Evolutionary conservation across 805 yeast genomes (phyloP).

Genomic region (Schwanniomyces vanrijiae): DNA sequence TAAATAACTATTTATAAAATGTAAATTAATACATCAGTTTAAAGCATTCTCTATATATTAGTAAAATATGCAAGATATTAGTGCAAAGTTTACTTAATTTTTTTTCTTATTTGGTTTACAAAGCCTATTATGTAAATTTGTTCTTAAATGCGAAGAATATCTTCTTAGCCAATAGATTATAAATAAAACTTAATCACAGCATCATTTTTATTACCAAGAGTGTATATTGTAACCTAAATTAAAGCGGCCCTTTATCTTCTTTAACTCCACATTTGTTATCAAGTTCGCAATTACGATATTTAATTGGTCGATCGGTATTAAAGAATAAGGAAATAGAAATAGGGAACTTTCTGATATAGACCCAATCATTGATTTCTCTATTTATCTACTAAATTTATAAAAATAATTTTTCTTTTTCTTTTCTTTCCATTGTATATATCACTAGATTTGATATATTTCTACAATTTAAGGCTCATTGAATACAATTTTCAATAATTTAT

Average conservation of each 20-base stretch:
- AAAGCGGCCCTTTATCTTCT: neutral
- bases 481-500: neutral
- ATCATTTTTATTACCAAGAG: neutral
- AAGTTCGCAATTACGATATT: neutral
- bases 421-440: neutral
- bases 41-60: no score
- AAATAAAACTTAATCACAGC: neutral
- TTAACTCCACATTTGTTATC: neutral
- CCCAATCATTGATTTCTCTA: neutral
- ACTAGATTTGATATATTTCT: neutral
- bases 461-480: neutral
- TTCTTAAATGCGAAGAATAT: neutral
- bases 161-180: neutral
- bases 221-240: neutral
- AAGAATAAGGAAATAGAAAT: neutral
- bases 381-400: neutral
- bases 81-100: neutral
- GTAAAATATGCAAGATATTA: neutral
- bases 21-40: no score
- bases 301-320: neutral
- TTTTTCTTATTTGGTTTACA: no score
- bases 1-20: no score
- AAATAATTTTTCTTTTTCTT: neutral
- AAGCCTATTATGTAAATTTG: neutral
- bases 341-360: neutral